Percentiles rank a stretch among this genome's conserved stretches.
phyloP scores from a whole-genome alignment of 768 basidiomycete species.

The Inosperma sp. region DNA sequence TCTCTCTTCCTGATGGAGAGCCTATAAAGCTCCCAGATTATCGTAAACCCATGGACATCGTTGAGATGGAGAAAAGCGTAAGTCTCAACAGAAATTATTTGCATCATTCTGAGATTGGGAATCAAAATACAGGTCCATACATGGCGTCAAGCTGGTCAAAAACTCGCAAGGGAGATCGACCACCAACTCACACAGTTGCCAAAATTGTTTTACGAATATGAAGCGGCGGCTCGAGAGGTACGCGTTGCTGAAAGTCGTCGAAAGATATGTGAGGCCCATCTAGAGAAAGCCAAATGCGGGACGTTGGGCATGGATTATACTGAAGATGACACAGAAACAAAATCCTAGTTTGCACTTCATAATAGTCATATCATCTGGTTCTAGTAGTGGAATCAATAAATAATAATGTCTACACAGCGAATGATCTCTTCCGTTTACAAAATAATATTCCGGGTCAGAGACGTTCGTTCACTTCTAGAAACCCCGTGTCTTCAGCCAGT shows the following conservation, averaged over 20 bases:
- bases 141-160: neutral
- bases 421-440: neutral
- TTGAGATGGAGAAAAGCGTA: constrained; percentile 3
- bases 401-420: neutral
- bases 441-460: neutral
- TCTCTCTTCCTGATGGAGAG: neutral
- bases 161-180: constrained; percentile 30
- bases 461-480: constrained; percentile 40
- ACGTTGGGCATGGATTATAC: constrained; percentile 50
- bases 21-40: neutral
- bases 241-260: constrained; percentile 55
- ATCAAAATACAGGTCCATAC: constrained; percentile 2
- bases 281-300: constrained; percentile 61
- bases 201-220: constrained; percentile 58
- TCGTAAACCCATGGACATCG: neutral
- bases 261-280: constrained; percentile 50
- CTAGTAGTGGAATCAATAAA: no score
- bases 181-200: constrained; percentile 38
- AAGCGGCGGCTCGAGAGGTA: constrained; percentile 55
- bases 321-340: constrained; percentile 12
- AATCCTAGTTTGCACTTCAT: constrained; percentile 1
- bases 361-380: neutral
- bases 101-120: constrained; percentile 2
- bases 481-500: constrained; percentile 61
- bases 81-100: constrained; percentile 15